A percentile compares a stretch with the other conserved stretches of the same genome.
These are phyloP conservation scores for Tetraselmis chui DNA, from an alignment of 139 green algal species.

Conservation along the genomic window DNA sequence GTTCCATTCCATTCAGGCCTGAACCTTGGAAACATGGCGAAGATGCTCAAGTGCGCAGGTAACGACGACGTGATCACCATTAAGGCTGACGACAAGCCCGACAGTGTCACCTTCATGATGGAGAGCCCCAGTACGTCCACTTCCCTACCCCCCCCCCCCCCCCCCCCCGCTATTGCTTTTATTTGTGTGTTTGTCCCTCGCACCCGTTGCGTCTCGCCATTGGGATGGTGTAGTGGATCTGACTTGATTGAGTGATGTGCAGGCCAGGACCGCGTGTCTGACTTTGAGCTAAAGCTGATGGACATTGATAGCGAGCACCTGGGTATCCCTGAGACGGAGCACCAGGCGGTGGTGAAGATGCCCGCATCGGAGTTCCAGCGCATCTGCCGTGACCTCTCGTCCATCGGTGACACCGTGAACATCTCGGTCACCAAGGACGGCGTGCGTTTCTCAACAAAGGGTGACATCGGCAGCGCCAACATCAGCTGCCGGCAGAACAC, in stretches of 20 bases:
- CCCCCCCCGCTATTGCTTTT: too few relatives aligned
- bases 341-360: conserved; percentile 82
- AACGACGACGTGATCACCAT: conserved; percentile 96
- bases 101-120: conserved; percentile 96
- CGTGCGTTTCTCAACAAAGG: conserved; percentile 91
- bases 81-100: conserved; percentile 87
- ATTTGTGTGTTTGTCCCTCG: too few relatives aligned
- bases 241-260: neutral
- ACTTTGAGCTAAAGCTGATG: conserved; percentile 99
- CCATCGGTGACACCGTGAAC: conserved; percentile 91
- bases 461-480: conserved; percentile 95
- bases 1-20: conserved; percentile 72
- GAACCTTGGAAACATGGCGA: conserved; percentile 88
- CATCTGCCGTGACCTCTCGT: conserved; percentile 80
- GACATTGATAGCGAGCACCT: conserved; percentile 98
- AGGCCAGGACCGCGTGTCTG: conserved; percentile 79
- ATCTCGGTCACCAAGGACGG: conserved; percentile 95
- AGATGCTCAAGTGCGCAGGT: conserved; percentile 96
- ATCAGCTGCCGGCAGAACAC: conserved; percentile 77
- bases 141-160: too few relatives aligned
- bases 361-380: conserved; percentile 85
- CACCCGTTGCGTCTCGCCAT: too few relatives aligned
- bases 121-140: conserved; percentile 54
- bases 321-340: conserved; percentile 92
- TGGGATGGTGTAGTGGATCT: too few relatives aligned